Evolutionary conservation across 2,329 filamentous ascomycete species (phyloP), one percentile per base, ranked within the genome.

Genomic region (Nemania sp.): DNA sequence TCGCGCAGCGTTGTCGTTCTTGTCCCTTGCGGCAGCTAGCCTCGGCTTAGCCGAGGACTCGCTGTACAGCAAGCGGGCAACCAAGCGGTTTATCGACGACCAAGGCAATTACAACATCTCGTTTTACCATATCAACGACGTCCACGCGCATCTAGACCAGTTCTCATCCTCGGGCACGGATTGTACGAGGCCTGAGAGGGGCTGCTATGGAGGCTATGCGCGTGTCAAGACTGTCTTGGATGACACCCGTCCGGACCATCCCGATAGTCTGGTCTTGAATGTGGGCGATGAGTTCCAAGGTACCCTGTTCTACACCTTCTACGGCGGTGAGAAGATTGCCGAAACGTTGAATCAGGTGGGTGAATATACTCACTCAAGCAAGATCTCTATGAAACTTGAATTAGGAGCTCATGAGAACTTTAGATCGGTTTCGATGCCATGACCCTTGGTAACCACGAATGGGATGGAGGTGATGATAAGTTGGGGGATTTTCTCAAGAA

Each of bases 231-330:
- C 84, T 22, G 83, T 87, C 5, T 80, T 91, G 43, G 84, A 89
- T 61, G 82, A 85, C 73, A 83, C 87, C 27, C 84, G 88, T 32
- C 83, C 86, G 5, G 81, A 82, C 32, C 82, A 89, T 73, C 84
- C 86, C n/a, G 86, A 90, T 74, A 88, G 87, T 63, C 80, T 91
- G 18, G 87, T 88, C 80, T 80, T 91, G 53, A 90, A 91, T 64
- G 87, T 86, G 1, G 89, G 89, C n/a, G 89, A 91, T 72, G 89
- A 91, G 75, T 91, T 91, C 75, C 87, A 91, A 73, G 89, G 89
- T 62, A 91, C 89, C 0, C 82, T 91, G 7, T 91, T 90, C 81
- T 91, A 90, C 79, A 85, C 85, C 3, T 90, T 86, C 77, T 91
- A 91, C 73, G 86, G 86, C 18, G 87, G 88, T 26, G 88, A 90